Percentiles rank a stretch among this genome's conserved stretches.
These are phyloP conservation scores for Hypholoma fasciculare DNA, from an alignment of 768 basidiomycete genomes.

Conservation along the genomic window DNA sequence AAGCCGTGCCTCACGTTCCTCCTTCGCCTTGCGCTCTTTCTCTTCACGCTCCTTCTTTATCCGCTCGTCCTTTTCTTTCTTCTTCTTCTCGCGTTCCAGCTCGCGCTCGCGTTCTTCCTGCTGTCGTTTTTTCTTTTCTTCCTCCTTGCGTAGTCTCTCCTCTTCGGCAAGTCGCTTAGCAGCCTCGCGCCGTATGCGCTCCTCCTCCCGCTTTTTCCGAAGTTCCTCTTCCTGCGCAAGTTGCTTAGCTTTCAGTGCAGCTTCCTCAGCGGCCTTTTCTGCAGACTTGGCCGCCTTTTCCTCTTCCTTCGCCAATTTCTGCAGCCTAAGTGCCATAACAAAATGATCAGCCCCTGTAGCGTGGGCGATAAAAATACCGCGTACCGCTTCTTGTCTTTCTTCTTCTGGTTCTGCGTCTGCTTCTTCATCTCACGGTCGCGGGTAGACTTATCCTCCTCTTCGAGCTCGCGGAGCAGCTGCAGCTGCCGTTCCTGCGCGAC, in stretches of 20 bases:
- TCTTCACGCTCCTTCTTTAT: slow-evolving; percentile 74
- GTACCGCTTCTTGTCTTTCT: slow-evolving; percentile 93
- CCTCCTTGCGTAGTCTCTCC: slow-evolving; percentile 80
- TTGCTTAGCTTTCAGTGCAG: slow-evolving; percentile 73
- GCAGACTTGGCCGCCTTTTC: slow-evolving; percentile 83
- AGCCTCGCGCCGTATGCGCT: slow-evolving; percentile 75
- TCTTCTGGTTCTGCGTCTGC: slow-evolving; percentile 97
- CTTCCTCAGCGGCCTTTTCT: slow-evolving; percentile 86
- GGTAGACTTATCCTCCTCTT: slow-evolving; percentile 88
- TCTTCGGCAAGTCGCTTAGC: slow-evolving; percentile 78
- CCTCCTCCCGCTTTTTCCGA: slow-evolving; percentile 84
- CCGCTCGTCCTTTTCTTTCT: slow-evolving; percentile 73
- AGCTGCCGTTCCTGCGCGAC: slow-evolving; percentile 95
- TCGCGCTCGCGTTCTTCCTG: slow-evolving; percentile 83
- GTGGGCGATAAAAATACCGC: slow-evolving; percentile 16
- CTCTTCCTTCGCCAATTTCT: slow-evolving; percentile 92
- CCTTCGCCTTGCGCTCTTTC: slow-evolving; percentile 65
- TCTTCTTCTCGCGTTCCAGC: slow-evolving; percentile 72
- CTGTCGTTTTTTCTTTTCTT: slow-evolving; percentile 74
- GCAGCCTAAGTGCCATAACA: slow-evolving; percentile 53
- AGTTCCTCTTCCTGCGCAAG: slow-evolving; percentile 78
- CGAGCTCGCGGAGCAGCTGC: slow-evolving; percentile 91
- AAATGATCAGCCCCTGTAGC: slow-evolving; percentile 7
- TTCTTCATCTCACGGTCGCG: slow-evolving; percentile 93
- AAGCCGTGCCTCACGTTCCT: slow-evolving; percentile 64